Conservation (phyloP, 768 basidiomycete species). For the Leucosporidium creatinivorum region DNA sequence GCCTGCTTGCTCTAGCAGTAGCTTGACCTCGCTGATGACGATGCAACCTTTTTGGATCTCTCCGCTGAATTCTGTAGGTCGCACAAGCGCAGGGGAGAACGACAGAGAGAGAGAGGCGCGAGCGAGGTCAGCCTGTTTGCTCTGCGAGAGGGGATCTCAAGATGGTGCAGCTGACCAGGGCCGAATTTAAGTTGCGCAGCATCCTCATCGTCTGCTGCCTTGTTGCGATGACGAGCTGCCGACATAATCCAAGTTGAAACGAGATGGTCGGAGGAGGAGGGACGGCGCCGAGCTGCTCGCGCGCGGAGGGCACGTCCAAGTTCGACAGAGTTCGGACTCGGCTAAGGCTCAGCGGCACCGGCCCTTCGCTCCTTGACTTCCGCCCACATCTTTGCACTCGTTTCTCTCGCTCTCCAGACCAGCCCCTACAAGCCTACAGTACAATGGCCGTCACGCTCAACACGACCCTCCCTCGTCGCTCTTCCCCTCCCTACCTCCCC, state of each 20-base stretch:
- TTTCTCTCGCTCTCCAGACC: no score
- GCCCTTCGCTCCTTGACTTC: no score
- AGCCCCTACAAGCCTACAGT: no score
- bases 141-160: no score
- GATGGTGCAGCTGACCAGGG: not conserved
- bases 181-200: conserved; percentile 23
- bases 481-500: conserved; percentile 23
- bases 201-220: conserved; percentile 28
- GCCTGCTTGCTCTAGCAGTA: conserved; percentile 62
- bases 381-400: no score
- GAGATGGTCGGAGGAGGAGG: no score
- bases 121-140: not conserved
- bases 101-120: not conserved
- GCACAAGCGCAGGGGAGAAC: not conserved
- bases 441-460: not conserved
- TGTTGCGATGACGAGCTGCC: not conserved
- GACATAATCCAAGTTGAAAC: not conserved
- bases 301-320: no score
- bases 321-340: no score
- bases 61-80: conserved; percentile 69
- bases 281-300: no score
- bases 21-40: conserved; percentile 86
- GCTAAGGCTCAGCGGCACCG: no score
- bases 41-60: conserved; percentile 50
- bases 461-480: not conserved